A percentile compares a stretch with the other conserved stretches of the same genome.
These are phyloP conservation scores for Gnaphalium uliginosum DNA, from an alignment of 129 eudicot genomes.

Conservation along the genomic window DNA sequence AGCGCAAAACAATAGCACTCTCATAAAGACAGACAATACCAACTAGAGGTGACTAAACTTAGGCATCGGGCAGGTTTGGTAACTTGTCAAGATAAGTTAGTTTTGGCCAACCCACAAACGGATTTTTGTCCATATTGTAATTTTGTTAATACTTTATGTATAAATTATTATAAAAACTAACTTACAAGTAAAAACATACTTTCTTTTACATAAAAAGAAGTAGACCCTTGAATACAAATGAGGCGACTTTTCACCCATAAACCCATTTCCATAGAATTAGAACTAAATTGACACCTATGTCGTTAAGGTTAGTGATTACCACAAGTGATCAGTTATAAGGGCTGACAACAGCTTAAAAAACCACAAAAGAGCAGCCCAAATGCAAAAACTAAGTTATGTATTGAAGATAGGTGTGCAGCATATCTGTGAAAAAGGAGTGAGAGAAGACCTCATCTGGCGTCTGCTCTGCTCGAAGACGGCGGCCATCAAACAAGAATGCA, in stretches of 20 bases:
- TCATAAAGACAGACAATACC: background rate
- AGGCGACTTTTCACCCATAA: background rate
- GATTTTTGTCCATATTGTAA: background rate
- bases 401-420: background rate
- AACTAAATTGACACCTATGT: background rate
- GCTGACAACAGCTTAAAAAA: background rate
- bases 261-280: background rate
- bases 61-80: background rate
- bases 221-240: background rate
- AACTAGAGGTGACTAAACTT: background rate
- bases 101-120: background rate
- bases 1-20: background rate
- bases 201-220: background rate
- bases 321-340: background rate
- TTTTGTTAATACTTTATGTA: background rate
- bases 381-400: background rate
- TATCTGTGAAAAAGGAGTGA: background rate
- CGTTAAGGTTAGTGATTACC: background rate
- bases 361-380: background rate
- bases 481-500: conserved; percentile 60
- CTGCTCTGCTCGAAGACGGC: conserved; percentile 56
- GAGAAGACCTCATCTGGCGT: conserved; percentile 49
- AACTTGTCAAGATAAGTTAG: conserved; percentile 1
- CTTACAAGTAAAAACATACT: background rate
- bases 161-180: background rate